phyloP scores from a whole-genome alignment of 768 basidiomycete species.

The Chlorophyllum brunneum region DNA sequence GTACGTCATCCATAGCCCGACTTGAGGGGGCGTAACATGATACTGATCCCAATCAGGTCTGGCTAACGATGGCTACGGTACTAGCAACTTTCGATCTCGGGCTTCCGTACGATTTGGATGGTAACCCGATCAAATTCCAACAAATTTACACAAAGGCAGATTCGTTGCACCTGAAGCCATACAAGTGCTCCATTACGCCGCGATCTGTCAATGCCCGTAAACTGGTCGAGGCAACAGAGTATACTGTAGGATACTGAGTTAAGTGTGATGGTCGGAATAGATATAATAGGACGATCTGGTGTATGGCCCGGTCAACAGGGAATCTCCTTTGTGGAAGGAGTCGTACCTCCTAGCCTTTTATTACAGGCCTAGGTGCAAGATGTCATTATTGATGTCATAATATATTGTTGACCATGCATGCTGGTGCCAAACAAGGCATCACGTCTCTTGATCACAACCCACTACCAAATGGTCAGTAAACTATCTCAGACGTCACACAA shows the following conservation, averaged over 20 bases:
- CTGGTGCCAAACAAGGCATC: conserved; percentile 4
- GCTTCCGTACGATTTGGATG: conserved; percentile 20
- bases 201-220: neutral
- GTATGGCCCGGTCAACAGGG: too few species aligned
- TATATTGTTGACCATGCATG: neutral
- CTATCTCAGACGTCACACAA: too few species aligned
- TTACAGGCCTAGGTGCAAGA: neutral
- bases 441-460: neutral
- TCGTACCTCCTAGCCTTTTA: too few species aligned
- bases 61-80: conserved; percentile 25
- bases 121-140: conserved; percentile 20
- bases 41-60: conserved; percentile 12
- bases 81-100: conserved; percentile 26
- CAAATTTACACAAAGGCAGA: conserved; percentile 5
- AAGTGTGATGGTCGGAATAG: neutral
- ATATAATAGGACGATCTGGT: too few species aligned
- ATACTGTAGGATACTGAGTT: neutral
- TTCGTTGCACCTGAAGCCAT: neutral
- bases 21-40: neutral
- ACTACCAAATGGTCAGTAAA: conserved; percentile 5
- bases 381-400: neutral
- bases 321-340: too few species aligned
- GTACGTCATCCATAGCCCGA: neutral
- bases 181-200: conserved; percentile 6
- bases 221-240: conserved; percentile 3